phyloP scores from a whole-genome alignment of 1,284 basidiomycete genomes.

The Baeospora myosura region DNA sequence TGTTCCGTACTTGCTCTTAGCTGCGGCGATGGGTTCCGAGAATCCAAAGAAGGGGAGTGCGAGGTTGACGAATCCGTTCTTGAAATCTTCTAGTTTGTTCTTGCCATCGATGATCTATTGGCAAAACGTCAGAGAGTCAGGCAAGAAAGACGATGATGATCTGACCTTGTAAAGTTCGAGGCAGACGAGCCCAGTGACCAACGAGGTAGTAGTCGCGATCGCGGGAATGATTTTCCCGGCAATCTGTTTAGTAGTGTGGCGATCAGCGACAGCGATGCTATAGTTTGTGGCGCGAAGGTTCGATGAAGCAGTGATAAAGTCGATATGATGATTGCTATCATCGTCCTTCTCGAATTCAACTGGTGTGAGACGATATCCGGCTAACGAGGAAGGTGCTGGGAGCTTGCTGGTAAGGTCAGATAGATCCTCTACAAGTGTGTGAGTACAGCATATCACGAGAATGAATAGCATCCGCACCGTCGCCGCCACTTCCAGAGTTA shows the following conservation, averaged over 20 bases:
- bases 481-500: constrained; percentile 38
- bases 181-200: constrained; percentile 93
- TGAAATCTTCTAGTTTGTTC: constrained; percentile 89
- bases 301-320: constrained; percentile 97
- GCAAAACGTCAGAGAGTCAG: constrained; percentile 1
- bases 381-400: constrained; percentile 84
- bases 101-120: constrained; percentile 89
- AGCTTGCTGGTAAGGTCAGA: constrained; percentile 57
- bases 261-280: constrained; percentile 81
- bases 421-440: constrained; percentile 43
- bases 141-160: constrained; percentile 5
- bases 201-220: constrained; percentile 95
- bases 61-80: constrained; percentile 98
- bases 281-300: constrained; percentile 98
- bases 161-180: constrained; percentile 92
- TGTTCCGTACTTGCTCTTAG: constrained; percentile 81
- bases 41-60: constrained; percentile 99
- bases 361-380: constrained; percentile 89
- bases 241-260: constrained; percentile 96
- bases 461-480: constrained; percentile 12
- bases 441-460: constrained; percentile 1
- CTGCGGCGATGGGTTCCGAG: constrained; percentile 94
- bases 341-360: constrained; percentile 99
- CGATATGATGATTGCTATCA: constrained; percentile 96
- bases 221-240: constrained; percentile 99